phyloP scores from a whole-genome alignment of 495 filamentous ascomycete species.

The Aspergillus wentii region DNA sequence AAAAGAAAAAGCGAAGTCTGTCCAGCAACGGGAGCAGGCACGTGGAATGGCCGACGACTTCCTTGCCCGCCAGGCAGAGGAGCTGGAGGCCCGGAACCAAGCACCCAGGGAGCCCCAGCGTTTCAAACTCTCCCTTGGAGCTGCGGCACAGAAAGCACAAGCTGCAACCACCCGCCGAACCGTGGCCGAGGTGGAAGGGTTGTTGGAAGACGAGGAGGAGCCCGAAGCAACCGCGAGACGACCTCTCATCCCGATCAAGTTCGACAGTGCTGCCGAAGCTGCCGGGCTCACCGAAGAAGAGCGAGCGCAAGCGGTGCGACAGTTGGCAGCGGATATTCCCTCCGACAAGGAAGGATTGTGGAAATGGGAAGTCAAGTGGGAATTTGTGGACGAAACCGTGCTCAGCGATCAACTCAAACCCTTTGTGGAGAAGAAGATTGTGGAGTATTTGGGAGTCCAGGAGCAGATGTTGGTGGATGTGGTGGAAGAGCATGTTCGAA shows the following conservation, averaged over 20 bases:
- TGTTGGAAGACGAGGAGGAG: constrained; percentile 93
- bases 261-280: constrained; percentile 68
- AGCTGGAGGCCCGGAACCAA: constrained; percentile 58
- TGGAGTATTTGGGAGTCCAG: constrained; percentile 93
- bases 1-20: constrained; percentile 62
- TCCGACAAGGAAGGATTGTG: constrained; percentile 82
- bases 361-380: constrained; percentile 91
- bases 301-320: constrained; percentile 67
- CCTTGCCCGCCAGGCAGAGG: constrained; percentile 82
- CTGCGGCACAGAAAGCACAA: constrained; percentile 76
- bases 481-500: constrained; percentile 81
- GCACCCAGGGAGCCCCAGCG: constrained; percentile 70
- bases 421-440: constrained; percentile 96
- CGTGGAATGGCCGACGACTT: constrained; percentile 88
- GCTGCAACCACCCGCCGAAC: constrained; percentile 71
- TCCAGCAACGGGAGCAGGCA: constrained; percentile 71
- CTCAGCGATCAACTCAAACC: constrained; percentile 85
- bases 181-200: constrained; percentile 86
- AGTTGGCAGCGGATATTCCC: constrained; percentile 86
- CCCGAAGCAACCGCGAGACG: constrained; percentile 65
- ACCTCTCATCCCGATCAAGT: constrained; percentile 86
- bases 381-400: constrained; percentile 80
- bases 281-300: constrained; percentile 78
- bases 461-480: constrained; percentile 94
- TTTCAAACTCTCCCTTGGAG: constrained; percentile 91